Base-by-base conservation (phyloP, 1,139 yeast genomes). In the Taphrina deformans region DNA sequence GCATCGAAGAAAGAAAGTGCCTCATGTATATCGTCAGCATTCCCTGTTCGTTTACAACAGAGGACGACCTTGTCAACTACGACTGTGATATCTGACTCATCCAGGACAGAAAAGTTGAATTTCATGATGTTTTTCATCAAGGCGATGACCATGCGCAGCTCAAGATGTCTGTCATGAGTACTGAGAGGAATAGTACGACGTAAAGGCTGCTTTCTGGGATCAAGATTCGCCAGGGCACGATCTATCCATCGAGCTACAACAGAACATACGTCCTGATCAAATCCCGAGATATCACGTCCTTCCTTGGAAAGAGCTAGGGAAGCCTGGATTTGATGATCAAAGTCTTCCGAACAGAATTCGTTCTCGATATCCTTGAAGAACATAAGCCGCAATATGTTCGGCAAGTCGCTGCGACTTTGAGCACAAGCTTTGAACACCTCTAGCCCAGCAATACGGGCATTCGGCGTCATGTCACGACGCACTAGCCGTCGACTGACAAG, bases 401-500 rank as follows among this genome's bases (percentile, higher is more conserved):
- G 72, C 6, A 60, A 65, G 9, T 78, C 72, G 45, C 83, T 85
- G 68, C 85, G 86, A 55, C 80, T 79, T 41, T 75, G 74, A 10
- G 88, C 82, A 73, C 96, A 86, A 56, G 81, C 79, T 18, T 77
- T 75, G 74, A 88, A 75, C 53, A 89, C 76, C 24, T 79, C 74
- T 31, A 89, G 73, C 0, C 85, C 86, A 0, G 83, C 81, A 45
- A 82, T 75, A 55, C 96, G 78, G 27, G 77, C 73, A 26, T 83
- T 80, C 1, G 78, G 71, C 2, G 79, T 75, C 45, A 78, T 78
- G 14, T 76, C 75, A 0, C 78, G 73, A 7, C 79, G 78, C 60
- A 88, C 79, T 75, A 87, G 76, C 66, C 82, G 85, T 69, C 84
- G 77, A 0, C 87, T 86, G 65, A 85, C 76, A 72, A 86, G 85